A percentile compares a stretch with the other conserved stretches of the same genome.
Conservation (phyloP, 2,329 filamentous ascomycete species). For the Gyromitra esculenta region DNA sequence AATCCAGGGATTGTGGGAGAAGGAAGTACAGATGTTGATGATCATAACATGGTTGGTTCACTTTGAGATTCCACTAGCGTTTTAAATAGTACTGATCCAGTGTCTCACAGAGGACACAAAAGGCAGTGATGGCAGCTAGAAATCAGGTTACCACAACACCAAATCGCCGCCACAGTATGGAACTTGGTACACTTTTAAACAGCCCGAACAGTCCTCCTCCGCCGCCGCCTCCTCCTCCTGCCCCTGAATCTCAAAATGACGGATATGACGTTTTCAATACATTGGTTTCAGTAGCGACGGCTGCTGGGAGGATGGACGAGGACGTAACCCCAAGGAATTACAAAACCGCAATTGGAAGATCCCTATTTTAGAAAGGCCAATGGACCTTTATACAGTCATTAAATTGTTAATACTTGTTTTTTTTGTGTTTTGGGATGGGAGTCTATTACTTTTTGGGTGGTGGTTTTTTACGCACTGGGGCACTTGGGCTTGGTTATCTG, state of each 20-base stretch:
- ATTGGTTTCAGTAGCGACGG: conserved; percentile 48
- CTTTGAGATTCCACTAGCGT: neutral
- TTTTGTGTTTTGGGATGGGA: conserved; percentile 47
- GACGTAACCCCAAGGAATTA: conserved; percentile 30
- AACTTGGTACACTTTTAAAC: conserved; percentile 41
- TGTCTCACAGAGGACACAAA: conserved; percentile 33
- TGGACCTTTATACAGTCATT: conserved; percentile 15
- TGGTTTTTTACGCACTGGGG: conserved; percentile 40
- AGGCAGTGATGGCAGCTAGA: conserved; percentile 34
- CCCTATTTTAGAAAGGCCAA: conserved; percentile 17
- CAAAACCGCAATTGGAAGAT: conserved; percentile 12
- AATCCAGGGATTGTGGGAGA: conserved; percentile 53
- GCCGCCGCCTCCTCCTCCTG: conserved; percentile 16
- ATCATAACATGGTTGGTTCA: conserved; percentile 47
- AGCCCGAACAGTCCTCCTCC: neutral
- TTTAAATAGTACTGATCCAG: conserved; percentile 4
- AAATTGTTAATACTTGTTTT: conserved; percentile 47
- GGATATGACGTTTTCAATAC: conserved; percentile 46
- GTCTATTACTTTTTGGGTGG: conserved; percentile 45
- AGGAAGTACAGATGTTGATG: conserved; percentile 48
- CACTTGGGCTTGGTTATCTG: conserved; percentile 33
- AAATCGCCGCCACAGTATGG: conserved; percentile 47
- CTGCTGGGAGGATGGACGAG: conserved; percentile 49
- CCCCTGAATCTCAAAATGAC: conserved; percentile 30
- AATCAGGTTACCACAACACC: conserved; percentile 5